phyloP scores from a whole-genome alignment of 2,329 filamentous ascomycete species.

The Exophiala xenobiotica region DNA sequence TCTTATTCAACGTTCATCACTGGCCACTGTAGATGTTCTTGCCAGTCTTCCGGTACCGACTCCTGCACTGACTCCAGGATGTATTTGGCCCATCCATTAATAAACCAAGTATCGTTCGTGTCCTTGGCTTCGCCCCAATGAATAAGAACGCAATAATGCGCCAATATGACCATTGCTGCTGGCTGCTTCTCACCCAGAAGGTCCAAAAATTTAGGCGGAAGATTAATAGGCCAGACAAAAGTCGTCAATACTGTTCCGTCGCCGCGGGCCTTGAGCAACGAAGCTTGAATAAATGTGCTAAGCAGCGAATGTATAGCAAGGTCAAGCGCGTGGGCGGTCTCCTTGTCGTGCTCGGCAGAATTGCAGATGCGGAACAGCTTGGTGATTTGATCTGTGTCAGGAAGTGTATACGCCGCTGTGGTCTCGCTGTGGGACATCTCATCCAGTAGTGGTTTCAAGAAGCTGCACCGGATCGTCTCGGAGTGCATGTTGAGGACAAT shows the following conservation, averaged over 20 bases:
- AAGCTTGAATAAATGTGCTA: slow-evolving; percentile 34
- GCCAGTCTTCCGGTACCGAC: slow-evolving; percentile 32
- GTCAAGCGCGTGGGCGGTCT: slow-evolving; percentile 32
- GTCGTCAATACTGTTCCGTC: slow-evolving; percentile 34
- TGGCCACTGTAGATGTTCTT: slow-evolving; percentile 33
- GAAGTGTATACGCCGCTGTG: slow-evolving; percentile 31
- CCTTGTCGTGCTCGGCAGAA: slow-evolving; percentile 30
- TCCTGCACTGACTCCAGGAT: slow-evolving; percentile 33
- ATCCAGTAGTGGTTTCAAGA: slow-evolving; percentile 34
- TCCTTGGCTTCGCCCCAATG: slow-evolving; percentile 31
- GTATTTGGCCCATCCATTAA: slow-evolving; percentile 33
- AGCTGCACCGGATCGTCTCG: slow-evolving; percentile 32
- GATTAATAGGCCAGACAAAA: slow-evolving; percentile 40
- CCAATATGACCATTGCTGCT: slow-evolving; percentile 37
- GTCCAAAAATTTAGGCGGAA: slow-evolving; percentile 38
- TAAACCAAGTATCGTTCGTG: slow-evolving; percentile 32
- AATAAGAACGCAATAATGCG: slow-evolving; percentile 34
- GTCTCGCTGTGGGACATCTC: slow-evolving; percentile 33
- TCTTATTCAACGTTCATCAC: slow-evolving; percentile 17
- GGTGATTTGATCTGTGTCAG: slow-evolving; percentile 31
- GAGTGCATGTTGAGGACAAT: slow-evolving; percentile 34
- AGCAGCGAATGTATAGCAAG: slow-evolving; percentile 35
- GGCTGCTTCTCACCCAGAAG: slow-evolving; percentile 39
- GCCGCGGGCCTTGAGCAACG: slow-evolving; percentile 28
- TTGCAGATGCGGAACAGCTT: slow-evolving; percentile 33